Evolutionary conservation across 1,139 yeast genomes (phyloP), one percentile per base, ranked within the genome.

Genomic region (Pichia sp.): DNA sequence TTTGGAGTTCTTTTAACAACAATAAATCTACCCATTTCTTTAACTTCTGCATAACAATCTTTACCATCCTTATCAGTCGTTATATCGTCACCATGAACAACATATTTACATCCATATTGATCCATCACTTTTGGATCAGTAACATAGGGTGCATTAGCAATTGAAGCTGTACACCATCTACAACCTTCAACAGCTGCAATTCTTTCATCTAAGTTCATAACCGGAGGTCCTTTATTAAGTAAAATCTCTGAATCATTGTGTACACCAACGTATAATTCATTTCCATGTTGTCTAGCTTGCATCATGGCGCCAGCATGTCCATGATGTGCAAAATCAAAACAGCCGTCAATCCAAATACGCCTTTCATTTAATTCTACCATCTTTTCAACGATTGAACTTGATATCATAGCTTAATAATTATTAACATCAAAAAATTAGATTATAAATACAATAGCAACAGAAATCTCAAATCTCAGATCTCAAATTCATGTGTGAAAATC

Each of bases 251-350:
- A 92, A 61, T 92, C 98, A 3, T 87, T 80, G 62, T 92, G 98
- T 23, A 92, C 87, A 1, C 98, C 98, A 28, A 85, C 95, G 52
- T 70, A 81, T 42, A 86, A 73, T 62, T 83, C 85, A 46, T 72
- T 70, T 35, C 94, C 92, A 38, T 80, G 68, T 62, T 82, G 87
- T 39, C 92, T 76, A 1, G 98, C 97, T 62, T 92, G 98, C 47
- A 87, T 68, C 77, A 92, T 80, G 26, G 97, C 98, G 23, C 97
- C 97, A 2, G 97, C 95, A 58, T 92, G 98, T 33, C 92, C 98
- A 59, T 92, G 97, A 62, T 92, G 98, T 34, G 95, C 87, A 67
- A 92, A 92, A 63, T 92, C 98, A 66, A 92, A 92, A 60, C 98
- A 92, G 0, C 98, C 98, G 62, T 92, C 98, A 35, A 92, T 80